Evolutionary conservation across 2,329 filamentous ascomycete genomes (phyloP).

Genomic region (Leptographium lundbergii): DNA sequence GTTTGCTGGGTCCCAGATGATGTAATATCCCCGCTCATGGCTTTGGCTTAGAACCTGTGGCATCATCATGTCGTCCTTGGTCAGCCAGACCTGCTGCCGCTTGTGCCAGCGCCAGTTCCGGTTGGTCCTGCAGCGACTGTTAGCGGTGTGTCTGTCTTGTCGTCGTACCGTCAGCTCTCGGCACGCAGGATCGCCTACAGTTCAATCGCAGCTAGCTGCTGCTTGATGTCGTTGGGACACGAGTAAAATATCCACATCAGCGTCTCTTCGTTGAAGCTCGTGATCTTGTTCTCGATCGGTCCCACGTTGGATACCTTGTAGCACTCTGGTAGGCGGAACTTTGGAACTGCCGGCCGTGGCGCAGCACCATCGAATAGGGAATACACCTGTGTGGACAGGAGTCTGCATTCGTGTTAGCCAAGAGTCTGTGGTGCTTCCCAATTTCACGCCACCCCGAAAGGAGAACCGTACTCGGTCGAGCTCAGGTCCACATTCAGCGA

Average conservation of each 20-base stretch:
- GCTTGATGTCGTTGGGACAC: slow-evolving; percentile 48
- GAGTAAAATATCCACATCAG: slow-evolving; percentile 60
- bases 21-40: slow-evolving; percentile 53
- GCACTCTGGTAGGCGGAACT: slow-evolving; percentile 49
- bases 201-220: slow-evolving; percentile 50
- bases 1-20: slow-evolving; percentile 49
- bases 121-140: slow-evolving; percentile 32
- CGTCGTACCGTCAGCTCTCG: neutral
- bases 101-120: slow-evolving; percentile 60
- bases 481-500: slow-evolving; percentile 45
- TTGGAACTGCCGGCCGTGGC: slow-evolving; percentile 43
- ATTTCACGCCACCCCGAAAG: neutral
- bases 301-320: slow-evolving; percentile 56
- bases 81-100: slow-evolving; percentile 53
- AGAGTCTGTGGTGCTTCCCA: neutral
- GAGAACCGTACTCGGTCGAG: slow-evolving; percentile 37
- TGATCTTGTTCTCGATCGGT: slow-evolving; percentile 51
- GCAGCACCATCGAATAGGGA: slow-evolving; percentile 49
- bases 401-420: slow-evolving; percentile 20
- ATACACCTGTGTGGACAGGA: slow-evolving; percentile 46
- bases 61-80: slow-evolving; percentile 54
- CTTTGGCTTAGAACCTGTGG: slow-evolving; percentile 45
- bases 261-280: slow-evolving; percentile 56
- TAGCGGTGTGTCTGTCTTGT: neutral
- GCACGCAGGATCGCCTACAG: slow-evolving; percentile 31